A percentile compares a stretch with the other conserved stretches of the same genome.
Evolutionary conservation across 2,329 filamentous ascomycete genomes (phyloP).

Genomic region (Coniochaeta prunicola): DNA sequence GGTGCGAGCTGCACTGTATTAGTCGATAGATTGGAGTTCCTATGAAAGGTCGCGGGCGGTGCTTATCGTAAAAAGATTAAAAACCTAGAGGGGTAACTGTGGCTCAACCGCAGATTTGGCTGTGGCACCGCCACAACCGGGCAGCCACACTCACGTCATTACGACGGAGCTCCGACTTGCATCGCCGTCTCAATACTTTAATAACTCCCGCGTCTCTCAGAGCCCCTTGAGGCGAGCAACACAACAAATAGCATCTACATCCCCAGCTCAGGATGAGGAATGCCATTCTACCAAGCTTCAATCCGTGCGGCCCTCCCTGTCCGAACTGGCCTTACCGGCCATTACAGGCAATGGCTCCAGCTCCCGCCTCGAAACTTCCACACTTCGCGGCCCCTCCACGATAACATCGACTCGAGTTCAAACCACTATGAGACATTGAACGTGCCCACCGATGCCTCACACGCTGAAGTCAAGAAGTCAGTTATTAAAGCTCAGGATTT

Average conservation of each 20-base stretch:
- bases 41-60: not conserved
- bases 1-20: constrained; percentile 3
- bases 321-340: constrained; percentile 2
- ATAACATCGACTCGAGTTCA: constrained; percentile 23
- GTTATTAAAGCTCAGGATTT: too few relatives aligned
- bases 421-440: constrained; percentile 81
- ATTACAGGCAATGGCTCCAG: not conserved
- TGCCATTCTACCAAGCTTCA: constrained; percentile 41
- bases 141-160: constrained; percentile 3
- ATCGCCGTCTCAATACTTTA: constrained; percentile 2
- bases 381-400: constrained; percentile 17
- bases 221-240: not conserved
- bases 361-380: constrained; percentile 15
- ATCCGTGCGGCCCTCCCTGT: constrained; percentile 17
- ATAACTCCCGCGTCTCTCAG: not conserved
- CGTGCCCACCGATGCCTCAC: constrained; percentile 61
- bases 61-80: not conserved
- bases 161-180: not conserved
- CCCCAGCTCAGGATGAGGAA: constrained; percentile 48
- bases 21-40: not conserved
- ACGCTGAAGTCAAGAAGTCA: constrained; percentile 78
- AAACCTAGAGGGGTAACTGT: constrained; percentile 6
- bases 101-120: constrained; percentile 3
- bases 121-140: constrained; percentile 5
- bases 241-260: not conserved